Percentiles rank a stretch among this genome's conserved stretches.
These are phyloP conservation scores for Trametes meyenii DNA, from an alignment of 768 basidiomycete species.

Conservation along the genomic window DNA sequence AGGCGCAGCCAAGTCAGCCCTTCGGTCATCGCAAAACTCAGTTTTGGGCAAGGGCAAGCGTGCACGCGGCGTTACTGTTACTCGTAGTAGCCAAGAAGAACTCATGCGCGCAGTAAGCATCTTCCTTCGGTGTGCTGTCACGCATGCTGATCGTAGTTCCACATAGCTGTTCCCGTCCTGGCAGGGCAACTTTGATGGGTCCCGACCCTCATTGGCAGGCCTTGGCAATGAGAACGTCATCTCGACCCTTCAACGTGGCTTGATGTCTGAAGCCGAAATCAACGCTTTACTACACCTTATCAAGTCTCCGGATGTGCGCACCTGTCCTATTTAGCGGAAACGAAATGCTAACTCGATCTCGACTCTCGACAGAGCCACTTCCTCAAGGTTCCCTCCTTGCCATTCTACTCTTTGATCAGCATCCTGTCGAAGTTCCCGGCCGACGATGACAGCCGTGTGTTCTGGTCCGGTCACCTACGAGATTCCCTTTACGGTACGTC, in stretches of 20 bases:
- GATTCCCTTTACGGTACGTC: slow-evolving; percentile 66
- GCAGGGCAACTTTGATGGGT: slow-evolving; percentile 74
- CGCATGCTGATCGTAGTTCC: neutral
- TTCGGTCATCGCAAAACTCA: slow-evolving; percentile 58
- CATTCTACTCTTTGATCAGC: slow-evolving; percentile 78
- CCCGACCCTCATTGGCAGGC: slow-evolving; percentile 67
- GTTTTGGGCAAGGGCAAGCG: slow-evolving; percentile 79
- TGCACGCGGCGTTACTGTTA: slow-evolving; percentile 83
- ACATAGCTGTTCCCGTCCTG: slow-evolving; percentile 78
- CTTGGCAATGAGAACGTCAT: slow-evolving; percentile 60
- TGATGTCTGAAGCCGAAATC: slow-evolving; percentile 70
- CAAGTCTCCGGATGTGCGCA: slow-evolving; percentile 72
- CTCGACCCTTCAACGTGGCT: slow-evolving; percentile 60
- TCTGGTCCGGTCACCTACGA: slow-evolving; percentile 65
- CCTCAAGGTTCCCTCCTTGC: slow-evolving; percentile 81
- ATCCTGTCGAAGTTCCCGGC: slow-evolving; percentile 78
- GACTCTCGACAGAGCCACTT: slow-evolving; percentile 66
- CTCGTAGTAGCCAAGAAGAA: slow-evolving; percentile 77
- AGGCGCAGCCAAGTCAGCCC: slow-evolving; percentile 63
- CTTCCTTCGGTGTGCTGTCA: neutral
- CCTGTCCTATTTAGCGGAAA: neutral
- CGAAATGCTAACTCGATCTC: neutral
- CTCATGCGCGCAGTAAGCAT: slow-evolving; percentile 74
- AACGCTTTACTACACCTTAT: slow-evolving; percentile 69
- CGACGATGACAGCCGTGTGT: slow-evolving; percentile 74